phyloP scores from a whole-genome alignment of 176 grass and related monocot species.

The Carex parvula region DNA sequence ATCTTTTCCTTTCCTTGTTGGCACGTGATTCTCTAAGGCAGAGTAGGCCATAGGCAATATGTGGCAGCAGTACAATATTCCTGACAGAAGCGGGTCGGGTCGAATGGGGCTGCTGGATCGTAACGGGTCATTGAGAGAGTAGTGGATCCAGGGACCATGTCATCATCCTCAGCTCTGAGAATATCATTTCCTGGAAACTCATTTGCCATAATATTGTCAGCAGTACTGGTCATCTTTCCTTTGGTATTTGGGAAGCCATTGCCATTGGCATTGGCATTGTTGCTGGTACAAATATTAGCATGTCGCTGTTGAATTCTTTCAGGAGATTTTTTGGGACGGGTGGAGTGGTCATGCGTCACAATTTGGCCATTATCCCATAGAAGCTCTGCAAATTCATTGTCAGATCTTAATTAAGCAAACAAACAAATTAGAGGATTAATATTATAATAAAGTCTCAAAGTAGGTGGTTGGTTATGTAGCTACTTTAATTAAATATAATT shows the following conservation, averaged over 20 bases:
- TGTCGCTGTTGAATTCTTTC: background rate
- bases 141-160: background rate
- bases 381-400: conserved; percentile 34
- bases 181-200: background rate
- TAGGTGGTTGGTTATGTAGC: no score
- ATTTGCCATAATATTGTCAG: background rate
- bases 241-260: background rate
- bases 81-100: background rate
- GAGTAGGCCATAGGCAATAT: no score
- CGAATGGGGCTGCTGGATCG: background rate
- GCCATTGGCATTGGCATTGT: background rate
- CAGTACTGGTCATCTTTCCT: background rate
- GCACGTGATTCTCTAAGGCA: no score
- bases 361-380: conserved; percentile 50
- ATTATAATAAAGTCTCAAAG: background rate
- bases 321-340: background rate
- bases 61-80: no score
- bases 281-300: background rate
- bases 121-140: background rate
- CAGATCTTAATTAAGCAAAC: conserved; percentile 14
- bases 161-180: background rate
- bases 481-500: no score
- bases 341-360: conserved; percentile 26
- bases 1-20: no score
- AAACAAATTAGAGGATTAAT: background rate